Percentiles rank a stretch among this genome's conserved stretches.
Conservation (phyloP, 2,329 filamentous ascomycete species). For the Penicillium sp. region DNA sequence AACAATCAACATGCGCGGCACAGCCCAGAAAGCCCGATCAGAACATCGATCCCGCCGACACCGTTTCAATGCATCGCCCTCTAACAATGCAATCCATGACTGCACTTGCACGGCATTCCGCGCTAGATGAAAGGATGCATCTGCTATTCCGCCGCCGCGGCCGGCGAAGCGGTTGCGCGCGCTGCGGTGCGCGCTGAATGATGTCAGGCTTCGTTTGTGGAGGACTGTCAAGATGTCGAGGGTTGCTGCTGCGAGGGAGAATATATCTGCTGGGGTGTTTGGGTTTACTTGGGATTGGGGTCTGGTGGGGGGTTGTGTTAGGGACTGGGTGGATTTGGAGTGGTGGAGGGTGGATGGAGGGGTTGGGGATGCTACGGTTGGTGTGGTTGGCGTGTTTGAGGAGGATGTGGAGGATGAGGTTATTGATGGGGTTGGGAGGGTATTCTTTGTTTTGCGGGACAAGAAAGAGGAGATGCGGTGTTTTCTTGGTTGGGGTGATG, state of each 20-base stretch:
- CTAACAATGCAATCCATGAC: conserved; percentile 54
- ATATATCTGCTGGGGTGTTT: conserved; percentile 49
- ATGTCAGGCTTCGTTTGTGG: conserved; percentile 54
- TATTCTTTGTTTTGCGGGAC: conserved; percentile 17
- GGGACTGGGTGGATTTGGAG: conserved; percentile 27
- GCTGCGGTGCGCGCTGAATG: conserved; percentile 55
- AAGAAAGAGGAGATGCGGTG: conserved; percentile 14
- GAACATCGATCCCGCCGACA: conserved; percentile 25
- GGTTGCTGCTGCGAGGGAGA: conserved; percentile 57
- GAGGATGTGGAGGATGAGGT: conserved; percentile 11
- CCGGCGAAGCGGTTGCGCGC: conserved; percentile 50
- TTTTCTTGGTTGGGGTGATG: conserved; percentile 1
- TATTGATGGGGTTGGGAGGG: conserved; percentile 31
- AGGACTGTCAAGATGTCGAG: conserved; percentile 60
- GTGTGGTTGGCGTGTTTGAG: conserved; percentile 9
- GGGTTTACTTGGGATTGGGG: not conserved
- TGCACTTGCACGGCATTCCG: conserved; percentile 53
- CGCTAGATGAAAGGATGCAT: conserved; percentile 56
- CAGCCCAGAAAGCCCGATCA: conserved; percentile 35
- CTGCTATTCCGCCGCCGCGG: conserved; percentile 49
- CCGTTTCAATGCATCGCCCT: conserved; percentile 46
- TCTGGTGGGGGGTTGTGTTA: conserved; percentile 35
- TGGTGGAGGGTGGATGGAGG: conserved; percentile 28
- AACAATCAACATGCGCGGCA: conserved; percentile 38
- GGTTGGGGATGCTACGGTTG: conserved; percentile 6